phyloP scores from a whole-genome alignment of 495 filamentous ascomycete genomes.

The Penicillium longicatenatum region DNA sequence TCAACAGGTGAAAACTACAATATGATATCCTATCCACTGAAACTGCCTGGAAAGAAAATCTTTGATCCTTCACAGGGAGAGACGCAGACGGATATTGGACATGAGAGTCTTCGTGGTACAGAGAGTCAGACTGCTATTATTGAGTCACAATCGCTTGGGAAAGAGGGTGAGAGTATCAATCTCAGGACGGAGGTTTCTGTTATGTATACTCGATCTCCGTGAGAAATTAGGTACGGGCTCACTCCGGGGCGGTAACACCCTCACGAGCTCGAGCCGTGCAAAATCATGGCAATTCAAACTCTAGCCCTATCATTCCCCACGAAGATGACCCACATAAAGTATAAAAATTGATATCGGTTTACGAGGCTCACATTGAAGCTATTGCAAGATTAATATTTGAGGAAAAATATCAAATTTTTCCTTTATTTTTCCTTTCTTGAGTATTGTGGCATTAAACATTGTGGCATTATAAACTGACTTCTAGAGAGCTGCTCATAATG shows the following conservation, averaged over 20 bases:
- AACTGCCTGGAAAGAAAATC: conserved; percentile 2
- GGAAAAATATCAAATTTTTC: too few species aligned
- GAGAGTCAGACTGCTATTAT: conserved; percentile 20
- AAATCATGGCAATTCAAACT: too few species aligned
- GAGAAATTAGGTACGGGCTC: not conserved
- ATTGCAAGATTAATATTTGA: too few species aligned
- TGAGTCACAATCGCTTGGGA: not conserved
- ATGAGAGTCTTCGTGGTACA: conserved; percentile 6
- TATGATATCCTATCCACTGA: conserved; percentile 17
- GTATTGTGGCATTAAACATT: too few species aligned
- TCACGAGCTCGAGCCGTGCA: too few species aligned
- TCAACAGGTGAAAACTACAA: conserved; percentile 17
- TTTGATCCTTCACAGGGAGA: conserved; percentile 22
- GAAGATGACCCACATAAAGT: too few species aligned
- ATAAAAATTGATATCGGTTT: too few species aligned
- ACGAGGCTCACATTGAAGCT: too few species aligned
- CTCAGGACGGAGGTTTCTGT: conserved; percentile 21
- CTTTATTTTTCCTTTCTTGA: too few species aligned
- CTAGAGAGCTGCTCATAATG: too few species aligned
- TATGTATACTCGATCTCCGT: conserved; percentile 10
- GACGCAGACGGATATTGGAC: conserved; percentile 19
- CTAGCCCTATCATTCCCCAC: too few species aligned
- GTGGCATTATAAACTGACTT: too few species aligned
- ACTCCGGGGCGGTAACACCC: not conserved
- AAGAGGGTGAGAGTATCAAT: conserved; percentile 20